Evolutionary conservation across 2,329 filamentous ascomycete species (phyloP).

Genomic region (Sarocladiaceae sp.): DNA sequence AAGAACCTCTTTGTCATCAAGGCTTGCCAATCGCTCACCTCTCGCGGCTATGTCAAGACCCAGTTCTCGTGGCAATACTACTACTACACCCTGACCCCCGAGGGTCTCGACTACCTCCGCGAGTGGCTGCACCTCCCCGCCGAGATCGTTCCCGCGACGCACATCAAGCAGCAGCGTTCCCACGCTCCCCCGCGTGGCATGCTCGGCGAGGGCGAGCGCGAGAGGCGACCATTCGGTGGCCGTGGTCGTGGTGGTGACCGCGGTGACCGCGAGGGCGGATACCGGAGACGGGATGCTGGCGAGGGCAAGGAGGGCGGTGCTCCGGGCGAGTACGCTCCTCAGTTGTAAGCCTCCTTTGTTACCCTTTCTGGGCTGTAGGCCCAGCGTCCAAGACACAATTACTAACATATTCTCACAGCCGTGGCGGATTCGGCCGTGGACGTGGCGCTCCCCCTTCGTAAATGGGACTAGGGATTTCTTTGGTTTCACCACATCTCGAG

Average conservation of each 20-base stretch:
- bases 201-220: slow-evolving; percentile 81
- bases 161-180: slow-evolving; percentile 99
- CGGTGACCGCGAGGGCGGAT: slow-evolving; percentile 82
- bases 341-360: slow-evolving; percentile 58
- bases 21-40: slow-evolving; percentile 96
- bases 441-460: slow-evolving; percentile 69
- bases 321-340: slow-evolving; percentile 84
- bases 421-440: slow-evolving; percentile 85
- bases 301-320: slow-evolving; percentile 88
- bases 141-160: slow-evolving; percentile 98
- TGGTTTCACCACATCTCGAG: slow-evolving; percentile 35
- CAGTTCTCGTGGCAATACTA: slow-evolving; percentile 99
- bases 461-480: slow-evolving; percentile 33
- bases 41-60: slow-evolving; percentile 98
- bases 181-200: slow-evolving; percentile 98
- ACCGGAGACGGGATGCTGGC: slow-evolving; percentile 83
- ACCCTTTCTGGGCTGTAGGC: neutral
- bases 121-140: slow-evolving; percentile 99
- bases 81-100: slow-evolving; percentile 99
- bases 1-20: slow-evolving; percentile 99
- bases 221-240: slow-evolving; percentile 71
- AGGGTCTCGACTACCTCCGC: slow-evolving; percentile 99
- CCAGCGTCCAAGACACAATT: neutral
- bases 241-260: slow-evolving; percentile 70
- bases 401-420: slow-evolving; percentile 46